Base-by-base conservation (phyloP, 163 green algal genomes). In the Smithsoniella earleae region DNA sequence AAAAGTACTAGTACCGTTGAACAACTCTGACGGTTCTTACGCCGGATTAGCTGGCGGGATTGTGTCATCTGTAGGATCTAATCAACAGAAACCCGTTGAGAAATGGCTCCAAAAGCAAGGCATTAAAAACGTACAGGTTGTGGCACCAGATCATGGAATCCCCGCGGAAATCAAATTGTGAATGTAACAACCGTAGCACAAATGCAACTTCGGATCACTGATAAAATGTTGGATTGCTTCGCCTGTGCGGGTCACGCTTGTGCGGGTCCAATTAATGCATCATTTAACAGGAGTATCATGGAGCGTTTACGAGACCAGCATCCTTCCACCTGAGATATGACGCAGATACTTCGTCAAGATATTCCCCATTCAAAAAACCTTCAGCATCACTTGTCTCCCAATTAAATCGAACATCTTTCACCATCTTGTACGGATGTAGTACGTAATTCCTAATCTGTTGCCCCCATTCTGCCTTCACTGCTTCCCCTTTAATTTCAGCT, bases 391-490 rank as follows among this genome's bases (percentile, higher is more conserved):
- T 45, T n/a, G 58, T 69, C 27, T 69, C 58, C 58, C 58, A 69
- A 34, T 79, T 6, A 40, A 69, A 43, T 43, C 91, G 78, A 27
- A 90, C 78, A 79, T 97, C 93, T 81, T 97, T 97, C 36, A 96
- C 90, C 49, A 97, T 79, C 74, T 94, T 91, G 84, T 99, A 99
- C 0, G 94, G 94, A 76, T 98, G 91, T 8, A 98, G 81, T 6
- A 99, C 92, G 74, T 99, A 99, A 79, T 96, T 97, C 0, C 94
- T 79, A 18, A 98, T 95, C 81, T 99, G 94, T 80, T 97, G 89
- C 2, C 94, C 94, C 89, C 89, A 99, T 76, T 96, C 90, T 43
- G 94, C 89, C 74, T 92, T 94, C 4, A 97, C 87, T 2, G 89
- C 55, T 66, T 97, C 92, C 0, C 94, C 94, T 13, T 91, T 78